Evolutionary conservation across 2,329 filamentous ascomycete species (phyloP).

Genomic region (Plectosphaerella sp.): DNA sequence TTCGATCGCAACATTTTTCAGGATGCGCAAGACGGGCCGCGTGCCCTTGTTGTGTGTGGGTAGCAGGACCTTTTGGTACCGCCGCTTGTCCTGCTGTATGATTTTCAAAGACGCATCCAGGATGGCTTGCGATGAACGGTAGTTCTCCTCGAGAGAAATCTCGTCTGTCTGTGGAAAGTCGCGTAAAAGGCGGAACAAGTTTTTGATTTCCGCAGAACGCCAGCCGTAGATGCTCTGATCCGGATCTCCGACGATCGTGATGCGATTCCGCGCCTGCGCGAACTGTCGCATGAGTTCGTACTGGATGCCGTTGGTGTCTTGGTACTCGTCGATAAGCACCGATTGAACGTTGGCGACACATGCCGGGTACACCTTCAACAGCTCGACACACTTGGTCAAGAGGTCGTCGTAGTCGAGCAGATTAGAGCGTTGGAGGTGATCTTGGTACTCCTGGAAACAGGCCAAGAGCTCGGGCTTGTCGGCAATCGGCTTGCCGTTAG

Average conservation of each 20-base stretch:
- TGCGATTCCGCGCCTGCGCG: conserved; percentile 65
- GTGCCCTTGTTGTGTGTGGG: conserved; percentile 79
- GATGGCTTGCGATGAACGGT: conserved; percentile 84
- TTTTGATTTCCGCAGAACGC: conserved; percentile 87
- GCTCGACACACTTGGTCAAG: conserved; percentile 74
- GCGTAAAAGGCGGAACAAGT: conserved; percentile 71
- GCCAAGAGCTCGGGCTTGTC: conserved; percentile 58
- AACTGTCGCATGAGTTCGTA: conserved; percentile 92
- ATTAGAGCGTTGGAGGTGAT: conserved; percentile 69
- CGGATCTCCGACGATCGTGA: conserved; percentile 93
- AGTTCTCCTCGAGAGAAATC: conserved; percentile 88
- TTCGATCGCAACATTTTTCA: conserved; percentile 67
- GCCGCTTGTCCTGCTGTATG: conserved; percentile 81
- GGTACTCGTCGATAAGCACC: conserved; percentile 94
- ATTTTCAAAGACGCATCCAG: conserved; percentile 74
- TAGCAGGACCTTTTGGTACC: conserved; percentile 75
- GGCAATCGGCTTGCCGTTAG: conserved; percentile 25
- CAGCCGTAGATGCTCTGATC: conserved; percentile 99
- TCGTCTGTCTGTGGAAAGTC: conserved; percentile 77
- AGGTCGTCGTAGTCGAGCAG: conserved; percentile 94
- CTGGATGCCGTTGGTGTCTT: conserved; percentile 93
- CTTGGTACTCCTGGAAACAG: conserved; percentile 73
- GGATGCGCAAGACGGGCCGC: conserved; percentile 71
- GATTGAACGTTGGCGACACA: conserved; percentile 88
- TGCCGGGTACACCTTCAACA: conserved; percentile 67